Conservation (phyloP, 2,329 filamentous ascomycete species). For the Calonectria pseudoreteaudii region DNA sequence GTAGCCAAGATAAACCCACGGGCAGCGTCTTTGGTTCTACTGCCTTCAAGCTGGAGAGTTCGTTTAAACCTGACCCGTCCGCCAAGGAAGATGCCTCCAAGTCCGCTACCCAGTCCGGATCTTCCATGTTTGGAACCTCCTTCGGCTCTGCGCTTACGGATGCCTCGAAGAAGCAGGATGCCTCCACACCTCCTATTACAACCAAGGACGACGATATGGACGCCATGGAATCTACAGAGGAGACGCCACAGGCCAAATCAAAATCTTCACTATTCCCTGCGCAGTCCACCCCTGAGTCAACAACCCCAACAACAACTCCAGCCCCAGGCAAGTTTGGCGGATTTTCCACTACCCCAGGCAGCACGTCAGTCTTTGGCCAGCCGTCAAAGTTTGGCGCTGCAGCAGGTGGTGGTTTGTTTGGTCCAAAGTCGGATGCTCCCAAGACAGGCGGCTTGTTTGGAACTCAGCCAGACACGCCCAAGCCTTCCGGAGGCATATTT, state of each 20-base stretch:
- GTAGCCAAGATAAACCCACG: slow-evolving; percentile 44
- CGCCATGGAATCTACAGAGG: slow-evolving; percentile 46
- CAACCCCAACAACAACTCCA: slow-evolving; percentile 65
- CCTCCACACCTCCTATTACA: slow-evolving; percentile 45
- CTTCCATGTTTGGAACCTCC: slow-evolving; percentile 68
- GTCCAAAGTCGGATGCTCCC: slow-evolving; percentile 33
- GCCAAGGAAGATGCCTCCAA: slow-evolving; percentile 70
- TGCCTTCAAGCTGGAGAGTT: slow-evolving; percentile 75
- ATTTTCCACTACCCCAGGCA: slow-evolving; percentile 50
- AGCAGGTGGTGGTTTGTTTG: slow-evolving; percentile 41
- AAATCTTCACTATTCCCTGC: slow-evolving; percentile 46
- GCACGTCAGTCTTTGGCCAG: slow-evolving; percentile 50
- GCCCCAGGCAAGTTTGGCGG: slow-evolving; percentile 59
- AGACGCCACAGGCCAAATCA: slow-evolving; percentile 53
- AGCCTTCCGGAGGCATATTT: slow-evolving; percentile 35
- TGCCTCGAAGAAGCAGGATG: slow-evolving; percentile 51
- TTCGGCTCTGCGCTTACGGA: slow-evolving; percentile 71
- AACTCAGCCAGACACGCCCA: slow-evolving; percentile 44
- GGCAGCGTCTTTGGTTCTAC: slow-evolving; percentile 59
- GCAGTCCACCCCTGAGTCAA: slow-evolving; percentile 48
- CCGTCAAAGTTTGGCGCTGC: slow-evolving; percentile 43
- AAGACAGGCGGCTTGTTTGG: slow-evolving; percentile 34
- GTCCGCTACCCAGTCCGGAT: slow-evolving; percentile 53
- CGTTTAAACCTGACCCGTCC: slow-evolving; percentile 73
- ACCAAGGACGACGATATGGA: slow-evolving; percentile 68